Conservation (phyloP, 2,329 filamentous ascomycete genomes). For the Botrytis aclada region DNA sequence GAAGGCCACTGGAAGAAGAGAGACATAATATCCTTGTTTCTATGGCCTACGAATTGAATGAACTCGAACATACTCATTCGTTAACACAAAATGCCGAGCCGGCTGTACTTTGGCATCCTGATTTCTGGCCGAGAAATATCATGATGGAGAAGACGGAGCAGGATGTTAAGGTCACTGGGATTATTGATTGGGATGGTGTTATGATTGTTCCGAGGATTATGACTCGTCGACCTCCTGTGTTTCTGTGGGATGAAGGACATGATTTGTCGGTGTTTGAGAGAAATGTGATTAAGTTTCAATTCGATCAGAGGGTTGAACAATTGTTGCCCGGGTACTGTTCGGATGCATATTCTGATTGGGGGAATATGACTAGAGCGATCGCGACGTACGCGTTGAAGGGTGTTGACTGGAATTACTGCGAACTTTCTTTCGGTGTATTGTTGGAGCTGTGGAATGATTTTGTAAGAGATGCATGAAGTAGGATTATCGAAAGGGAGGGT, state of each 20-base stretch:
- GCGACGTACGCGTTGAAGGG: background rate
- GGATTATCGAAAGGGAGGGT: background rate
- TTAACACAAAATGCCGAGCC: background rate
- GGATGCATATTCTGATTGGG: background rate
- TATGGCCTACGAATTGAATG: background rate
- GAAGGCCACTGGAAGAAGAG: background rate
- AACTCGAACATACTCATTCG: background rate
- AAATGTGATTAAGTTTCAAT: background rate
- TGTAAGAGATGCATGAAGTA: background rate
- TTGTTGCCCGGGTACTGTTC: background rate
- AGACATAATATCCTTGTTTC: background rate
- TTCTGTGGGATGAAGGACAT: background rate
- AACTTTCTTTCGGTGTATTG: background rate
- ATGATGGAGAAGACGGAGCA: background rate
- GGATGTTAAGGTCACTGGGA: background rate
- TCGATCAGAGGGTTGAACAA: background rate
- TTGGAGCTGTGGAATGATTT: background rate
- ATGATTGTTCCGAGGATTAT: background rate
- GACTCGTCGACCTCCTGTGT: background rate
- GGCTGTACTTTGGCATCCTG: background rate
- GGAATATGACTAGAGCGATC: background rate
- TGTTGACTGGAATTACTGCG: background rate
- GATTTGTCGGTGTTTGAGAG: background rate
- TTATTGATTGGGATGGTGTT: background rate
- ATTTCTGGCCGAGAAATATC: background rate